These are phyloP conservation scores for Sutorius australiensis DNA, from an alignment of 768 basidiomycete genomes.

Conservation along the genomic window DNA sequence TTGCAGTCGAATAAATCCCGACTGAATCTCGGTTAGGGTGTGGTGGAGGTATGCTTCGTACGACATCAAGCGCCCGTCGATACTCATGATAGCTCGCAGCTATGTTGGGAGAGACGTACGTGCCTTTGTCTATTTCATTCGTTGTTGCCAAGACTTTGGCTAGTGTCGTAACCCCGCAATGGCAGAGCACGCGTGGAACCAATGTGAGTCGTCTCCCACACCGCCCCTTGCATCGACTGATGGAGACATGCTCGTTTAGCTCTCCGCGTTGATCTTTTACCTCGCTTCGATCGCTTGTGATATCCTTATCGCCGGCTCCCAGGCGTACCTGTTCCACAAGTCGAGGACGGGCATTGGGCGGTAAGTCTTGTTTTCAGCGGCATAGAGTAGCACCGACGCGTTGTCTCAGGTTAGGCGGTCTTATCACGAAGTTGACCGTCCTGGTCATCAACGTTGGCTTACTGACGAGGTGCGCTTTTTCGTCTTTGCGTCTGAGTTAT, in stretches of 20 bases:
- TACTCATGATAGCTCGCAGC: constrained; percentile 17
- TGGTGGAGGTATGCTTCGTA: constrained; percentile 23
- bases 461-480: constrained; percentile 30
- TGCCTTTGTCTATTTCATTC: background rate
- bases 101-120: constrained; percentile 33
- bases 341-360: constrained; percentile 29
- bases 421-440: constrained; percentile 32
- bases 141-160: background rate
- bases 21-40: constrained; percentile 16
- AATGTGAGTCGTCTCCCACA: constrained; percentile 21
- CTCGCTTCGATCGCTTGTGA: constrained; percentile 34
- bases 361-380: constrained; percentile 10
- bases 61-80: background rate
- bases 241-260: constrained; percentile 8
- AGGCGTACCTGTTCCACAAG: constrained; percentile 32
- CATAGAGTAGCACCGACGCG: background rate
- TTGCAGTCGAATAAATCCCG: background rate
- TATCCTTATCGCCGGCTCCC: constrained; percentile 32
- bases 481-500: background rate
- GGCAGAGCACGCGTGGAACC: constrained; percentile 31
- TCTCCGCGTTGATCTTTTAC: constrained; percentile 32
- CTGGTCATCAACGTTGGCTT: constrained; percentile 36
- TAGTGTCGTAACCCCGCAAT: constrained; percentile 30
- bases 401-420: constrained; percentile 26
- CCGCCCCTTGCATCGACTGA: background rate